A percentile compares a stretch with the other conserved stretches of the same genome.
Evolutionary conservation across 176 grass and related monocot genomes (phyloP).

Genomic region (Tuctoria greenei): DNA sequence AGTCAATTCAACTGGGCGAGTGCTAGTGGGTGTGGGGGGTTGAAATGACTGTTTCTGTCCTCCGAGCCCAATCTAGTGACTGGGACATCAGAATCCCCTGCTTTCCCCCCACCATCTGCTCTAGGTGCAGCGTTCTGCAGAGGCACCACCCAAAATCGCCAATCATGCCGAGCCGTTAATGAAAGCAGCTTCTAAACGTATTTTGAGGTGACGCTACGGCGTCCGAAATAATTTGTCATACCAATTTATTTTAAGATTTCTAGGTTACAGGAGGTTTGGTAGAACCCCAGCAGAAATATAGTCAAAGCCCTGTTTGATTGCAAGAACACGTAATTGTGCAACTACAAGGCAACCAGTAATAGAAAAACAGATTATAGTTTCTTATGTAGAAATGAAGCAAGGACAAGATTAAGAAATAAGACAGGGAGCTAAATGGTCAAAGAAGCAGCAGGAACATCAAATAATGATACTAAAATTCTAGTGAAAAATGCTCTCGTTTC

Average conservation of each 20-base stretch:
- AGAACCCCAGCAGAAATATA: conserved; percentile 12
- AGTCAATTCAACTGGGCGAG: too few species aligned
- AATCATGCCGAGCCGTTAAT: neutral
- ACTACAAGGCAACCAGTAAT: neutral
- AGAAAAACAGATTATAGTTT: neutral
- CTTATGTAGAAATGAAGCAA: neutral
- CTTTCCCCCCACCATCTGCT: neutral
- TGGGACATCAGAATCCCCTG: neutral
- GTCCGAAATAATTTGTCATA: neutral
- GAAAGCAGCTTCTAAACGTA: neutral
- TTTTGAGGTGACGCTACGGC: neutral
- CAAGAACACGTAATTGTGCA: neutral
- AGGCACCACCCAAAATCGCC: neutral
- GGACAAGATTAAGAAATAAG: neutral
- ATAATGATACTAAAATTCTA: neutral
- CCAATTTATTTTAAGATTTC: conserved; percentile 10
- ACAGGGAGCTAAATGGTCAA: neutral
- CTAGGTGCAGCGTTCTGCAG: neutral
- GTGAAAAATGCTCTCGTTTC: neutral
- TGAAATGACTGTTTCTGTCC: too few species aligned
- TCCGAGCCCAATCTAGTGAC: conserved; percentile 3
- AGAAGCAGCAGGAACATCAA: neutral
- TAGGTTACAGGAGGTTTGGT: neutral
- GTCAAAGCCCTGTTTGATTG: conserved; percentile 18
- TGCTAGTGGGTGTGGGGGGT: too few species aligned